Conservation (phyloP, 2,329 filamentous ascomycete genomes). For the Aspergillus hortae region DNA sequence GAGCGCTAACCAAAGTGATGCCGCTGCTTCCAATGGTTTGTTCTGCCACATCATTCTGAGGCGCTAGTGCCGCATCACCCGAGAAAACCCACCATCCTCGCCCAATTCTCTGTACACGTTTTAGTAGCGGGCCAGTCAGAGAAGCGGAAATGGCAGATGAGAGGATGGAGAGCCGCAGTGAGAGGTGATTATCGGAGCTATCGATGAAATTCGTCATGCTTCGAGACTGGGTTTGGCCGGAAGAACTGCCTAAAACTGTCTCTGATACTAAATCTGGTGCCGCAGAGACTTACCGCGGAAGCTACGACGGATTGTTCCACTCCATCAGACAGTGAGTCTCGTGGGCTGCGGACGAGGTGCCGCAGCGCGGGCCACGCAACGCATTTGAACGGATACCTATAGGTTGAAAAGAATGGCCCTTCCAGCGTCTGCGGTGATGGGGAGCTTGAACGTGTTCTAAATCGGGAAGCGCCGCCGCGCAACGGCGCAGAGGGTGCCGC, state of each 20-base stretch:
- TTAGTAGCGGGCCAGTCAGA: background rate
- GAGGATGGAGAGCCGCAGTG: background rate
- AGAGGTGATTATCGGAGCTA: background rate
- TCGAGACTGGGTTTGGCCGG: background rate
- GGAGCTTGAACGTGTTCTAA: background rate
- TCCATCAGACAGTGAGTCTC: background rate
- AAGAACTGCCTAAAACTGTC: background rate
- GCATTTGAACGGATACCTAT: slow-evolving; percentile 1
- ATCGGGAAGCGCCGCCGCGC: slow-evolving; percentile 1
- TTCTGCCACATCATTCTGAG: too few relatives aligned
- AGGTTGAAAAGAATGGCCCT: slow-evolving; percentile 1
- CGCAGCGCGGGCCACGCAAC: background rate
- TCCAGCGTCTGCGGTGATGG: slow-evolving; percentile 1
- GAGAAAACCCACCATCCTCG: too few relatives aligned
- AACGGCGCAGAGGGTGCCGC: too few relatives aligned
- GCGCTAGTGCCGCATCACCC: too few relatives aligned
- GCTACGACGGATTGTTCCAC: background rate
- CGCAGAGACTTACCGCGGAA: background rate
- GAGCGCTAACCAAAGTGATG: too few relatives aligned
- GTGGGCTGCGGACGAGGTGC: background rate
- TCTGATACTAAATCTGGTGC: background rate
- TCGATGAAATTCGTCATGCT: background rate
- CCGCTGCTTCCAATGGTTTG: too few relatives aligned
- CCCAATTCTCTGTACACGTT: too few relatives aligned
- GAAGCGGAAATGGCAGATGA: background rate